Evolutionary conservation across 148 eudicot genomes (phyloP).

Genomic region (Arctostaphylos glauca): DNA sequence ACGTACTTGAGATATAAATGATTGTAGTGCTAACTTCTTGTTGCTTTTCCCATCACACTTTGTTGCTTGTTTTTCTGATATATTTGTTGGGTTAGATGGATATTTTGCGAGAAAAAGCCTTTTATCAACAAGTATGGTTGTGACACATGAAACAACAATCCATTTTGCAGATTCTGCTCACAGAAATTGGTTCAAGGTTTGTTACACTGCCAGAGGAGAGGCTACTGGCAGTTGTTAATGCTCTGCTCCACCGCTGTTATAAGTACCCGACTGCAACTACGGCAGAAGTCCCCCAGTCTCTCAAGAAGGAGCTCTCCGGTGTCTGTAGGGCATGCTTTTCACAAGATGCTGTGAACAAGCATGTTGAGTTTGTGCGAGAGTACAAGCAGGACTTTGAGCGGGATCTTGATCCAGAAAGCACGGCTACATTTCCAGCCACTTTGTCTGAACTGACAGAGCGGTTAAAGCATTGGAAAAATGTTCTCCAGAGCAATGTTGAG

Average conservation of each 20-base stretch:
- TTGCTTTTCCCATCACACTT: not conserved
- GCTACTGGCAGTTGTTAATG: constrained; percentile 91
- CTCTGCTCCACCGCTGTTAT: constrained; percentile 92
- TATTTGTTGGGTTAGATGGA: not conserved
- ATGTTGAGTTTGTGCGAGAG: constrained; percentile 91
- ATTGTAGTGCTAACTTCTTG: not conserved
- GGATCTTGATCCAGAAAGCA: constrained; percentile 96
- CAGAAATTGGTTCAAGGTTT: constrained; percentile 97
- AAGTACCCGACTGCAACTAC: constrained; percentile 98
- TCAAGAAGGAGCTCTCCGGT: constrained; percentile 97
- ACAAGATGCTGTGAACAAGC: constrained; percentile 97
- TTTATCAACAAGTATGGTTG: not conserved
- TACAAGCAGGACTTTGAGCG: constrained; percentile 97
- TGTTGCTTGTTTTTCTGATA: not conserved
- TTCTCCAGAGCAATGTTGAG: constrained; percentile 95
- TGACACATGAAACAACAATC: not conserved
- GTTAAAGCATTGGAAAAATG: constrained; percentile 96
- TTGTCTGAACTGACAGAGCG: constrained; percentile 82
- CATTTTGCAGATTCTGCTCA: constrained; percentile 66
- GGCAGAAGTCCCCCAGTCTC: constrained; percentile 96
- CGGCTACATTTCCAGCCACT: constrained; percentile 84
- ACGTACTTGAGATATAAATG: not conserved
- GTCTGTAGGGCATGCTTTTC: constrained; percentile 98
- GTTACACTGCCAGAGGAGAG: constrained; percentile 99
- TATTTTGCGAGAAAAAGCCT: not conserved